Evolutionary conservation across 2,329 filamentous ascomycete genomes (phyloP).

Genomic region (Alternaria sp.): DNA sequence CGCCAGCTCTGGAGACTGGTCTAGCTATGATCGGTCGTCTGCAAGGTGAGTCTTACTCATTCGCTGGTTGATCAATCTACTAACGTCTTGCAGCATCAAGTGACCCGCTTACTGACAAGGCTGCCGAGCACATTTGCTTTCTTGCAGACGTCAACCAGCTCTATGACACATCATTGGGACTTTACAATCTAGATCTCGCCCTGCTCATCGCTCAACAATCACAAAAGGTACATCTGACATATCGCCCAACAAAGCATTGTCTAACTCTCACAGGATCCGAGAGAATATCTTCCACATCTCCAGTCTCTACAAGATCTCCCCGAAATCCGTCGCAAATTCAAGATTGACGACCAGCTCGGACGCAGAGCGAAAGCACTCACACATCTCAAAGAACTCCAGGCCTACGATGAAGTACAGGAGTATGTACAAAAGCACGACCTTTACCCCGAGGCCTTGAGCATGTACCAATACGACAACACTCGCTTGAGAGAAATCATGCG

Average conservation of each 20-base stretch:
- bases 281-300: slow-evolving; percentile 95
- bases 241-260: not conserved
- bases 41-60: slow-evolving; percentile 50
- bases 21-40: slow-evolving; percentile 80
- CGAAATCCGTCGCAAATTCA: slow-evolving; percentile 75
- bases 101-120: slow-evolving; percentile 77
- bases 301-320: slow-evolving; percentile 82
- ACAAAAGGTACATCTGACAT: slow-evolving; percentile 67
- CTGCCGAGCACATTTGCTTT: slow-evolving; percentile 97
- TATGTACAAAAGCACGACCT: slow-evolving; percentile 84
- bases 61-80: not conserved
- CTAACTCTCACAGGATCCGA: slow-evolving; percentile 68
- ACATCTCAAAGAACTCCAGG: slow-evolving; percentile 77
- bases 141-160: slow-evolving; percentile 91
- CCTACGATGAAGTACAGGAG: slow-evolving; percentile 77
- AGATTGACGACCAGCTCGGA: slow-evolving; percentile 87
- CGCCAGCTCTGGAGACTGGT: slow-evolving; percentile 88
- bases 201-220: slow-evolving; percentile 94
- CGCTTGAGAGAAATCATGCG: slow-evolving; percentile 74
- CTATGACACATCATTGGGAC: slow-evolving; percentile 87
- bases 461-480: slow-evolving; percentile 83
- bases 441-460: slow-evolving; percentile 77
- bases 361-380: slow-evolving; percentile 78
- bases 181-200: slow-evolving; percentile 91
- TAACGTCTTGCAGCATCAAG: slow-evolving; percentile 39